Conservation (phyloP, 169 alveolate genomes). For the Fabrea salina region DNA sequence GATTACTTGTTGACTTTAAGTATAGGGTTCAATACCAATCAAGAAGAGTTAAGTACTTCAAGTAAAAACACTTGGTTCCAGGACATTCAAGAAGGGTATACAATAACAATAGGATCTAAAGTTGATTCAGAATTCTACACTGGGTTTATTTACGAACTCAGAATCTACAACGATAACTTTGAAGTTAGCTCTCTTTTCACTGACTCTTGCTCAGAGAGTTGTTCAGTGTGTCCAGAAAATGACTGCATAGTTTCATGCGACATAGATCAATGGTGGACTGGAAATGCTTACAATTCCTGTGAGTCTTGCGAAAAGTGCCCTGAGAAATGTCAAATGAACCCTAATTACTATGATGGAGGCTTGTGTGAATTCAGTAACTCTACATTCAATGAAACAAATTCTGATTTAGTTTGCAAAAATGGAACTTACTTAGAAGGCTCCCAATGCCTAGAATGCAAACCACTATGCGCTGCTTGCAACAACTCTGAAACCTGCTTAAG, state of each 20-base stretch:
- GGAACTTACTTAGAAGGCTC: no score
- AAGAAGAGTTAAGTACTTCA: no score
- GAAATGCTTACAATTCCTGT: background rate
- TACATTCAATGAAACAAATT: no score
- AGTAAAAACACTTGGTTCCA: background rate
- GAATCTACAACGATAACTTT: background rate
- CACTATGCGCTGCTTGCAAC: background rate
- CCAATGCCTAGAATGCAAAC: background rate
- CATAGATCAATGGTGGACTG: background rate
- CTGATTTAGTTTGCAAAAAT: no score
- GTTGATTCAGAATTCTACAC: background rate
- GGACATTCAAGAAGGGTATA: background rate
- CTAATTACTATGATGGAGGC: no score
- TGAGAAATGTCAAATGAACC: no score
- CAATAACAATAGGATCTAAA: conserved; percentile 3
- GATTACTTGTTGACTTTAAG: no score
- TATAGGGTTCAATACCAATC: no score
- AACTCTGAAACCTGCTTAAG: background rate
- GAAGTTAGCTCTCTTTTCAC: background rate
- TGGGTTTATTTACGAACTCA: background rate
- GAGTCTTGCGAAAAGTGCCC: background rate
- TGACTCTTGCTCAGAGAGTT: background rate
- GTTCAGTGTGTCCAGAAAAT: background rate
- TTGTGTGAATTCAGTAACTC: no score
- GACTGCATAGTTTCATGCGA: background rate